Evolutionary conservation across 257 asterid genomes (phyloP).

Genomic region (Solanum pennellii): DNA sequence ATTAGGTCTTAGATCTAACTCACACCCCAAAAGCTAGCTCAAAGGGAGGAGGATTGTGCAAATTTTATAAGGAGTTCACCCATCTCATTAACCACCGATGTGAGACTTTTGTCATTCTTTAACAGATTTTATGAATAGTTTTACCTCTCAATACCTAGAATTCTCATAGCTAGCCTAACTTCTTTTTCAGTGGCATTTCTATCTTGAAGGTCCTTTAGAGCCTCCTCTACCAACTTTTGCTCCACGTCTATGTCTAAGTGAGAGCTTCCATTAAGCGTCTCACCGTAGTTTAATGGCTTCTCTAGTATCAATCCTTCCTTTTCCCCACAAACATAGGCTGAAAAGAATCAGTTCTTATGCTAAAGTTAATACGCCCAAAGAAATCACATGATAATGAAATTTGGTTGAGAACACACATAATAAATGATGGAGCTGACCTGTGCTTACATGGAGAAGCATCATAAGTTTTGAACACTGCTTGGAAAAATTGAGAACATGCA

Average conservation of each 20-base stretch:
- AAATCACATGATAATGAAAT: neutral
- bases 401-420: neutral
- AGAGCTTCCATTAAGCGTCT: conserved; percentile 25
- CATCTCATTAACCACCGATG: too few species aligned
- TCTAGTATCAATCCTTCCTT: conserved; percentile 28
- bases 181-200: neutral
- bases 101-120: too few species aligned
- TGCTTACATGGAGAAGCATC: conserved; percentile 10
- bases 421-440: neutral
- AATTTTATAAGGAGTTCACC: too few species aligned
- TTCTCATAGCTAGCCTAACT: neutral
- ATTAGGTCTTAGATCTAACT: too few species aligned
- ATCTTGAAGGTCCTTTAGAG: neutral
- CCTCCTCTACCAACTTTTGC: conserved; percentile 22
- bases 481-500: conserved; percentile 3
- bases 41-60: too few species aligned
- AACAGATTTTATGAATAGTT: neutral
- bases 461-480: neutral
- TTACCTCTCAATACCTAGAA: neutral
- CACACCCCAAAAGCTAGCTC: too few species aligned
- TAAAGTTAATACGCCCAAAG: neutral
- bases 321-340: conserved; percentile 16
- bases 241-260: conserved; percentile 29
- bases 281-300: conserved; percentile 22
- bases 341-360: neutral